Evolutionary conservation across 192 early-diverging fungal genomes (phyloP), one percentile per base, ranked within the genome.

Genomic region (Mortierella claussenii): DNA sequence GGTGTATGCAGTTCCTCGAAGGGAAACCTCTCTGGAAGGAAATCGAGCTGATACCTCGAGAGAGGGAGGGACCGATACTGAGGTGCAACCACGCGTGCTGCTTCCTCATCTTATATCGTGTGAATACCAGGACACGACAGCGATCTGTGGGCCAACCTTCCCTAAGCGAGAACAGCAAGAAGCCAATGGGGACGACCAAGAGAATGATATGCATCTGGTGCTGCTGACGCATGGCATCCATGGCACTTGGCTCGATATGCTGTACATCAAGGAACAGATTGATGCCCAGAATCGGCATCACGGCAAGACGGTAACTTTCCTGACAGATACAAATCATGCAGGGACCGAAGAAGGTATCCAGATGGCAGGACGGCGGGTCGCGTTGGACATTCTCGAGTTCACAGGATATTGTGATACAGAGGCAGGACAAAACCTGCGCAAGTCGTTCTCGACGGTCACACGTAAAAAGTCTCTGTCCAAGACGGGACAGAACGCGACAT

Each of bases 311-410:
- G 48, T 81, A 12, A 67, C 71, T 11, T 67, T 68, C n/a, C 40
- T 67, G 5, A 61, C 79, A 4, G 82, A 83, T 33, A 68, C 80
- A 21, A 82, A 82, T 57, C 84, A 86, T 53, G 62, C 68, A 12
- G 60, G 57, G 17, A 86, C 84, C 12, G 66, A 68, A 34, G 80
- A 83, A 18, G 84, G 84, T 12, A 82, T 86, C 52, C 78, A 81
- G 40, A 63, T 57, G 48, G 79, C 73, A 32, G 82, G 80, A 18
- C 65, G 56, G 52, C 76, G 80, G 15, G 68, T 80, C 15, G 82
- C 84, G 7, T 26, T 78, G 23, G 62, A 76, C 11, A 56, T 86
- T 6, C 48, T 86, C 1, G 61, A 79, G 43, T 79, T 70, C 28
- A 62, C 79, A 17, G 66, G 68, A n/a, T 68, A 67, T 42, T 47